Base-by-base conservation (phyloP, 768 basidiomycete genomes). In the Panaeolus papilionaceus region DNA sequence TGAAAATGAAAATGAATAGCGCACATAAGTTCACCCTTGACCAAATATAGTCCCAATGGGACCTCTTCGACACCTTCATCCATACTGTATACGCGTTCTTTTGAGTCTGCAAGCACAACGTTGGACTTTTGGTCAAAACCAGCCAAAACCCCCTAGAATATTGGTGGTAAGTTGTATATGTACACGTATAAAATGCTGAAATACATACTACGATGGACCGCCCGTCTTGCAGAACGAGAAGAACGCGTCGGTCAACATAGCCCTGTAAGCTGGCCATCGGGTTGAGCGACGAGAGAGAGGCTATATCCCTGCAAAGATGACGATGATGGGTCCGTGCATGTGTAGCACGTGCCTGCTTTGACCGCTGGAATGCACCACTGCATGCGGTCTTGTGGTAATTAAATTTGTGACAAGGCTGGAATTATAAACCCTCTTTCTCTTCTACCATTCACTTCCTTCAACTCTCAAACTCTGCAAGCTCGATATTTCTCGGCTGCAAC, bases 21-120 rank as follows among this genome's bases (percentile, higher is more conserved):
- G 78, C 74, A 98, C 98, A 97, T 96, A 86, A 96, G 96, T 77
- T 99, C 98, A 2, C 98, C 98, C 74, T 98, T 96, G 76, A 99
- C 95, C 74, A 99, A 90, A 79, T 99, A 99, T 54, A 99, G 84
- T 0, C 98, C 98, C 28, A 99, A 84, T 0, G 95, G 93, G 10
- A 96, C 89, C 83, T 98, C 96, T 79, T 98, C 94, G 33, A 98
- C 95, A 45, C 93, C 92, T 73, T 94, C 93, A 16, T 99, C 98
- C 64, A 87, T 79, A 75, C 92, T 93, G 78, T 93, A 99, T 39
- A 98, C 90, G 72, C 97, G 90, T 77, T 99, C 98, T 75, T 92
- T 94, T 66, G 91, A 93, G 76, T 96, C 94, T 14, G 96, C 92
- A 66, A 99, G 88, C 71, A 99, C 95, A 74, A 99, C 88, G 78